Conservation (phyloP, 2,329 filamentous ascomycete genomes). For the Epichloe typhina region DNA sequence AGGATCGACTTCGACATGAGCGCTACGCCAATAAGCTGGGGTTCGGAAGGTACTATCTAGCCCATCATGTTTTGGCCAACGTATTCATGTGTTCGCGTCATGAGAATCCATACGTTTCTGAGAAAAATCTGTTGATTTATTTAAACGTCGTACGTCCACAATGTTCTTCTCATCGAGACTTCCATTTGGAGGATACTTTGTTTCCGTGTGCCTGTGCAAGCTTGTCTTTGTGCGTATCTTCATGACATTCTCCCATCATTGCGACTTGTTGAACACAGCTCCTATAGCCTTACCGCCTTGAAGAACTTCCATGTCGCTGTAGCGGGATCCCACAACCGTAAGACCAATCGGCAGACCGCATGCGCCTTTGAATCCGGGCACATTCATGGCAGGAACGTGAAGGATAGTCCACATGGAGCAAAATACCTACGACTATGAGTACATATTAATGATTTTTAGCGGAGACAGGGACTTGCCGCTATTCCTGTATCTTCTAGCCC, state of each 20-base stretch:
- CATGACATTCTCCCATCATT: not conserved
- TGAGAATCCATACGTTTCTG: too few species aligned
- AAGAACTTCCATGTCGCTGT: slow-evolving; percentile 31
- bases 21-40: slow-evolving; percentile 17
- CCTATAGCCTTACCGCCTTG: slow-evolving; percentile 26
- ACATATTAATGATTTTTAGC: not conserved
- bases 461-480: slow-evolving; percentile 27
- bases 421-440: slow-evolving; percentile 6
- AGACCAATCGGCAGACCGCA: slow-evolving; percentile 45
- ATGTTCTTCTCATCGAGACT: too few species aligned
- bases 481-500: slow-evolving; percentile 41
- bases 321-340: slow-evolving; percentile 36
- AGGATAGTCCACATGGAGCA: slow-evolving; percentile 23
- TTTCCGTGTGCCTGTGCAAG: too few species aligned
- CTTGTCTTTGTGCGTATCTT: not conserved
- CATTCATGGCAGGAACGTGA: slow-evolving; percentile 49
- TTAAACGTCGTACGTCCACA: too few species aligned
- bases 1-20: slow-evolving; percentile 32
- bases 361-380: slow-evolving; percentile 46
- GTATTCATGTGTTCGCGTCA: too few species aligned
- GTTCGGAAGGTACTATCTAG: slow-evolving; percentile 3
- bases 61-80: too few species aligned
- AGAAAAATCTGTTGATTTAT: too few species aligned
- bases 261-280: slow-evolving; percentile 14
- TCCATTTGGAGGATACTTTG: too few species aligned